These are phyloP conservation scores for Aspergillus glaucus DNA, from an alignment of 2,329 filamentous ascomycete species.

Conservation along the genomic window DNA sequence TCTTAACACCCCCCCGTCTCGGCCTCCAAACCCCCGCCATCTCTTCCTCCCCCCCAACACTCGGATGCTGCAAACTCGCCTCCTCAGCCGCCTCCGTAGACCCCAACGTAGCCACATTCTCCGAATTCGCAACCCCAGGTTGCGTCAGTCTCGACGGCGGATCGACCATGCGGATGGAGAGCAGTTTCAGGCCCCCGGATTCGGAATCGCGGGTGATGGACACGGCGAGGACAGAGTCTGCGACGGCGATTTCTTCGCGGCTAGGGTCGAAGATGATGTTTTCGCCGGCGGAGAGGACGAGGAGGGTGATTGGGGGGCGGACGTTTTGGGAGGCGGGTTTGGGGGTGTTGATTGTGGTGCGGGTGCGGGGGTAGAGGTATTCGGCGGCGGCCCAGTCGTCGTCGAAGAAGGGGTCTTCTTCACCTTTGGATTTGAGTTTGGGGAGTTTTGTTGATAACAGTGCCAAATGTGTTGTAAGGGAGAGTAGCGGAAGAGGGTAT, in stretches of 20 bases:
- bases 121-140: conserved; percentile 60
- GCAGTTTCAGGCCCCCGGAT: conserved; percentile 49
- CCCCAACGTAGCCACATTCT: conserved; percentile 50
- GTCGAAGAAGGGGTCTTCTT: conserved; percentile 92
- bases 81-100: conserved; percentile 35
- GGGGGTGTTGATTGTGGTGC: conserved; percentile 15
- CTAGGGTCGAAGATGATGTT: conserved; percentile 94
- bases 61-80: conserved; percentile 37
- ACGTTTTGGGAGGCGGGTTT: conserved; percentile 24
- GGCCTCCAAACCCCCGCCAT: conserved; percentile 73
- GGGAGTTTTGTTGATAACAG: conserved; percentile 82
- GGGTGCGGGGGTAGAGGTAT: conserved; percentile 61
- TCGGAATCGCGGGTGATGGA: conserved; percentile 53
- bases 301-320: conserved; percentile 78
- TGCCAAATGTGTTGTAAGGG: conserved; percentile 86
- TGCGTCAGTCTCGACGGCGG: conserved; percentile 67
- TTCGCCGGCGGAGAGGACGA: conserved; percentile 77
- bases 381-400: conserved; percentile 90
- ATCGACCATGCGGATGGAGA: conserved; percentile 67
- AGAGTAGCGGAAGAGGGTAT: conserved; percentile 87
- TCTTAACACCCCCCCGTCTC: conserved; percentile 74
- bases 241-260: conserved; percentile 86
- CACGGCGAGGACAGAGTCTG: conserved; percentile 80
- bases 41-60: conserved; percentile 57
- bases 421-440: conserved; percentile 74